Evolutionary conservation across 2,329 filamentous ascomycete genomes (phyloP), one percentile per base, ranked within the genome.

Genomic region (Phialophora macrospora): DNA sequence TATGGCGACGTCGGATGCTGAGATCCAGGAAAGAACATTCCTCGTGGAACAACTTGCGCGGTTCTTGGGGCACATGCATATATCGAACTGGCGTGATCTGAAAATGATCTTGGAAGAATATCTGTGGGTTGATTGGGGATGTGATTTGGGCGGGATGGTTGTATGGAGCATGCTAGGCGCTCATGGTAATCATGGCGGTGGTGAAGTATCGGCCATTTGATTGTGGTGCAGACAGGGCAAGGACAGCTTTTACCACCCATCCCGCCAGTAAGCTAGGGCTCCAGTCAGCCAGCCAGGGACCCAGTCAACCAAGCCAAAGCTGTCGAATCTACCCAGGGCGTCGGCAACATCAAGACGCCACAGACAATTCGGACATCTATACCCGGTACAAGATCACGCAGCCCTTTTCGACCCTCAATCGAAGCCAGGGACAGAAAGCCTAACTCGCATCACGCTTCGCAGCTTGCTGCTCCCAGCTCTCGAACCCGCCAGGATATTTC

Each of bases 401-500:
- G 32, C 11, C 9, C 32, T 11, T 12, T 34, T 8, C 9, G 3
- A 32, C 9, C 9, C 32, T 34, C 11, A 4, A 4, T 34, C 32
- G 9, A 34, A 34, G 32, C 32, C 11, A 30, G 7, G 9, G 8
- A 12, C 32, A 34, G 3, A 12, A 9, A 32, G 9, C 34, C 4
- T 41, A 17, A 14, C 17, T 17, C 34, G 14, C 34, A 6, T 41
- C 34, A 5, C 34, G 14, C 12, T 6, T 2, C 14, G 14, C 34
- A 41, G 14, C 34, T 41, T 59, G 38, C 41, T 48, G n/a, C n/a
- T 58, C 32, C 52, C 52, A 63, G 22, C n/a, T 63, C 34, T 71
- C 65, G 56, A 68, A 70, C n/a, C 70, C 69, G 12, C 34, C 56
- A 30, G 69, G 66, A 49, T 64, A 71, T 34, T 70, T 71, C 0